A percentile compares a stretch with the other conserved stretches of the same genome.
These are phyloP conservation scores for Stagonosporopsis chrysanthemi DNA, from an alignment of 2,329 filamentous ascomycete species.

Conservation along the genomic window DNA sequence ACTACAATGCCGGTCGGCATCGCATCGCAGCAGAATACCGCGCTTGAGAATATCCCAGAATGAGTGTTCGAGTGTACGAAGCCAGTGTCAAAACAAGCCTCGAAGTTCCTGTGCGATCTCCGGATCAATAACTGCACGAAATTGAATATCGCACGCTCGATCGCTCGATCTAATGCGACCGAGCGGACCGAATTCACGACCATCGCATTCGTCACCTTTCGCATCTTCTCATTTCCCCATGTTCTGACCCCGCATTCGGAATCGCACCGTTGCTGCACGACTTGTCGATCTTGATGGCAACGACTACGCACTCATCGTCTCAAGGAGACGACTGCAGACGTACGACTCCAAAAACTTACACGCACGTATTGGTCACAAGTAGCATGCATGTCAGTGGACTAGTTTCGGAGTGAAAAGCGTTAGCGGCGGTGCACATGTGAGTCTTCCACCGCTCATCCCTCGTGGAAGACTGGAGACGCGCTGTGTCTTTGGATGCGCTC, in stretches of 20 bases:
- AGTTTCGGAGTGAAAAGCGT: not conserved
- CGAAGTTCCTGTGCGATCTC: not conserved
- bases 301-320: constrained; percentile 3
- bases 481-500: not conserved
- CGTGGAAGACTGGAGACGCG: not conserved
- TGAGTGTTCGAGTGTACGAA: not conserved
- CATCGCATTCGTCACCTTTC: constrained; percentile 3
- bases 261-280: not conserved
- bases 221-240: constrained; percentile 15
- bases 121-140: not conserved
- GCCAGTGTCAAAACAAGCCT: not conserved
- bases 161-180: not conserved
- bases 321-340: not conserved
- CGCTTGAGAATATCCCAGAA: not conserved
- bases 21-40: not conserved
- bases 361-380: not conserved
- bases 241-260: constrained; percentile 10
- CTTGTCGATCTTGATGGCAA: constrained; percentile 8
- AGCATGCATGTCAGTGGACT: not conserved
- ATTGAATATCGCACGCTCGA: not conserved
- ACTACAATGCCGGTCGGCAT: not conserved
- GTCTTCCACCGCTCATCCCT: not conserved
- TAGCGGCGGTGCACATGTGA: not conserved
- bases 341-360: not conserved
- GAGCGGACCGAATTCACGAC: constrained; percentile 6